Evolutionary conservation across 2,329 filamentous ascomycete genomes (phyloP), one percentile per base, ranked within the genome.

Genomic region (Calonectria ilicicola): DNA sequence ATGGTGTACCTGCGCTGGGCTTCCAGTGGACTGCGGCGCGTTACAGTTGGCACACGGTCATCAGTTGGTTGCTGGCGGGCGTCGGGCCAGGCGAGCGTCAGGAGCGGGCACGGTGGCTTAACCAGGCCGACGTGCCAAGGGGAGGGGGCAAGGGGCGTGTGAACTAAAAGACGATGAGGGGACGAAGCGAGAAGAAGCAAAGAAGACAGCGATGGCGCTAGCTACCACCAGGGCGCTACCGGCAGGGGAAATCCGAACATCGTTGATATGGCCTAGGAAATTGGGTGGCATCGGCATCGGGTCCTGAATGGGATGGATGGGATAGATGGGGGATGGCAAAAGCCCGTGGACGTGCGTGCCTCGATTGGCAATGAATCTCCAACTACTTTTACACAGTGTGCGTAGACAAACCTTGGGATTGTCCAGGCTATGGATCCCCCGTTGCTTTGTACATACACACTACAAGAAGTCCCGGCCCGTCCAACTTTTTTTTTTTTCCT

Each of bases 61-160:
- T 67, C 38, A 32, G 58, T 65, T 53, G 63, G 65, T 56, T 69
- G 65, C 69, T 72, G 69, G 67, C 72, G 68, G 62, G 67, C 64
- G 73, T 35, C 47, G 62, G 72, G 64, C 72, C 71, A 77, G 60
- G 65, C 53, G 56, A 60, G 35, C 29, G n/a, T 10, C 53, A 67
- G 65, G 69, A 72, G 49, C 69, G 51, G 72, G 70, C 46, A 75
- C 75, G 73, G 75, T 70, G 72, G 66, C 68, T 68, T 64, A 53
- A 26, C 65, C 67, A 49, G 40, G 35, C 27, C 27, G 32, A 35
- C 38, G 40, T 53, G 65, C 64, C 64, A 67, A 49, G 65, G 69
- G 69, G 44, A 27, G 15, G 40, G 40, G 35, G 38, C 19, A 44
- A 9, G 23, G 58, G 58, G 40, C 58, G 58, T 42, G 58, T 21